Conservation (phyloP, 2,329 filamentous ascomycete species). For the Ascosphaera aggregata region DNA sequence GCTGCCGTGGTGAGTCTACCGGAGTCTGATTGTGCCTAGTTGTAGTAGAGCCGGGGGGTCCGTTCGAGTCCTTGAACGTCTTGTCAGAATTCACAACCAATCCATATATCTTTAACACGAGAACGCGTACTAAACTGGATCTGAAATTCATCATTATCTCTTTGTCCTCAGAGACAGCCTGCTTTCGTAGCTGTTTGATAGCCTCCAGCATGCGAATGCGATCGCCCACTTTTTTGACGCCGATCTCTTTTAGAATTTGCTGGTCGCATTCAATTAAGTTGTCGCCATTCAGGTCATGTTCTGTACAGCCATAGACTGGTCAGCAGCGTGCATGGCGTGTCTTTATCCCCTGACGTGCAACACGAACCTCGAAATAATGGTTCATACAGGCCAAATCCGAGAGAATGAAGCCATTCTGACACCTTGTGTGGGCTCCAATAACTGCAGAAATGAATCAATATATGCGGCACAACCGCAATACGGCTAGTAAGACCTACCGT, state of each 20-base stretch:
- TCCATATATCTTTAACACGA: too few species aligned
- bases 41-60: conserved; percentile 39
- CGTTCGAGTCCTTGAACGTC: conserved; percentile 51
- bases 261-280: conserved; percentile 95
- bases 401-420: conserved; percentile 69
- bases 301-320: conserved; percentile 17
- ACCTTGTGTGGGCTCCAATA: conserved; percentile 80
- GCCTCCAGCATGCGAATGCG: conserved; percentile 73
- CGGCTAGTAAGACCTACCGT: conserved; percentile 26
- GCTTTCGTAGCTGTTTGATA: conserved; percentile 62
- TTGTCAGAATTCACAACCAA: too few species aligned
- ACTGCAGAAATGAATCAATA: conserved; percentile 16
- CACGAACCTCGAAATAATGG: conserved; percentile 48
- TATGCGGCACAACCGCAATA: conserved; percentile 1
- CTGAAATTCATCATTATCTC: conserved; percentile 39
- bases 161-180: conserved; percentile 51
- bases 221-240: conserved; percentile 93
- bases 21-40: conserved; percentile 36
- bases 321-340: conserved; percentile 1
- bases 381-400: conserved; percentile 89
- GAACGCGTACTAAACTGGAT: not conserved
- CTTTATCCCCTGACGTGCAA: not conserved
- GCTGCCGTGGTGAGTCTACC: conserved; percentile 35
- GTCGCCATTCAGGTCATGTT: conserved; percentile 93
- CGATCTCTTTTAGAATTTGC: conserved; percentile 89